A percentile compares a stretch with the other conserved stretches of the same genome.
phyloP scores from a whole-genome alignment of 495 filamentous ascomycete genomes.

The Achaetomiella virescens region DNA sequence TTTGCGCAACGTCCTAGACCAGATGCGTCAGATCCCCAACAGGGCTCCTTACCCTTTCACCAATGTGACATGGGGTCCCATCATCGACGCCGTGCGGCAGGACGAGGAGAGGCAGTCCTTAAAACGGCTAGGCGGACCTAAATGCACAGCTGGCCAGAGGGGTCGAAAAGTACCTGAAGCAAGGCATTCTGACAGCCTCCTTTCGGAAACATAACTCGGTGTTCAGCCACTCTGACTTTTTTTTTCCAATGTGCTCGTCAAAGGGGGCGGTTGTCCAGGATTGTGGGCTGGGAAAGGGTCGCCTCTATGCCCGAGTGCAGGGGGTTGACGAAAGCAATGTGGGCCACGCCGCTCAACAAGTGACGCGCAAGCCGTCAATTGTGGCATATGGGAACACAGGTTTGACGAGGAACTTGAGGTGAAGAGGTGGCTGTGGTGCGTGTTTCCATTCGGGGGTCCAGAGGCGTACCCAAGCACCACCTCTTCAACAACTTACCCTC shows the following conservation, averaged over 20 bases:
- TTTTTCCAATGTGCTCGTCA: background rate
- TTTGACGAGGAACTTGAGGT: too few relatives aligned
- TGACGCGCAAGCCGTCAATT: background rate
- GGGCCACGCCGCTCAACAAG: background rate
- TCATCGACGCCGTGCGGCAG: background rate
- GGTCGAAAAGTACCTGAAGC: background rate
- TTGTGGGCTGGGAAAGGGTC: background rate
- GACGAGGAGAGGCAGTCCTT: background rate
- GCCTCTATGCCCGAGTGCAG: background rate
- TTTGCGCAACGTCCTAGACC: background rate
- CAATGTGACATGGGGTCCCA: background rate
- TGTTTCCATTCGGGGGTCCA: too few relatives aligned
- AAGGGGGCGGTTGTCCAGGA: background rate
- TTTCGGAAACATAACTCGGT: background rate
- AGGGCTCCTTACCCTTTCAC: background rate
- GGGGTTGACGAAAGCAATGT: background rate
- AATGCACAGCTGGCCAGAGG: background rate
- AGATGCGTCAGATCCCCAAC: background rate
- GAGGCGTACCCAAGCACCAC: background rate
- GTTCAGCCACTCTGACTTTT: background rate
- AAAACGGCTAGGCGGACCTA: background rate
- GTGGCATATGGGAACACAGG: background rate
- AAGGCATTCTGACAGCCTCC: background rate
- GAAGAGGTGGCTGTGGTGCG: too few relatives aligned
- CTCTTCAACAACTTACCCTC: background rate